These are phyloP conservation scores for Aphanomyces astaci DNA, from an alignment of 352 stramenopile species.

Conservation along the genomic window DNA sequence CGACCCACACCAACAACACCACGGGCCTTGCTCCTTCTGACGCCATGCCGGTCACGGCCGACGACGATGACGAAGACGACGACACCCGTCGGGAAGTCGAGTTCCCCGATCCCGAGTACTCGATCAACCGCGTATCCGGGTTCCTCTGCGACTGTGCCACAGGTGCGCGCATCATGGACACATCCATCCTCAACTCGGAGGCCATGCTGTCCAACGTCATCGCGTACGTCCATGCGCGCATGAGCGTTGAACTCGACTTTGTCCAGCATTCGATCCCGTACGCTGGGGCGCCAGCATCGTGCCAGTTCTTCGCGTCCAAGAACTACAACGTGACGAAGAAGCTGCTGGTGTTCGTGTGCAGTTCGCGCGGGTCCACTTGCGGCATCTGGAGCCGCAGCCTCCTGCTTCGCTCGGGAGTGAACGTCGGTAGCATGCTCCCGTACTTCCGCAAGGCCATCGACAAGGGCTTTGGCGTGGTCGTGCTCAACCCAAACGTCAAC, in stretches of 20 bases:
- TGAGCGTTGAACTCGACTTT: conserved; percentile 75
- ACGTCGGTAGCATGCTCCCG: conserved; percentile 84
- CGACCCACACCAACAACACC: background rate
- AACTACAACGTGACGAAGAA: conserved; percentile 71
- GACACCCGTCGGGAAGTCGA: background rate
- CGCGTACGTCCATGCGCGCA: conserved; percentile 61
- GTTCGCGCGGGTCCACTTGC: conserved; percentile 60
- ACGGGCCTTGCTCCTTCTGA: background rate
- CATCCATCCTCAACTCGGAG: conserved; percentile 65
- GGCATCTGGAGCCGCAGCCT: conserved; percentile 85
- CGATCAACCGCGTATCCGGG: conserved; percentile 16
- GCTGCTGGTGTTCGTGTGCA: conserved; percentile 77
- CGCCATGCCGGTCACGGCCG: background rate
- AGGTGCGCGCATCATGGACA: conserved; percentile 48
- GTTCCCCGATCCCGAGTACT: conserved; percentile 6
- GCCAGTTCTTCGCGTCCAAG: conserved; percentile 64
- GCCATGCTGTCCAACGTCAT: conserved; percentile 62
- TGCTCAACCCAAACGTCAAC: conserved; percentile 90
- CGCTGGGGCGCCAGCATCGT: conserved; percentile 30
- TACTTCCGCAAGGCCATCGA: conserved; percentile 72
- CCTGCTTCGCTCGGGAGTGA: conserved; percentile 74
- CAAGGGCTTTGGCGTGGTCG: conserved; percentile 72
- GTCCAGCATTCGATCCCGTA: conserved; percentile 70
- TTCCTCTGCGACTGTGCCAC: conserved; percentile 40
- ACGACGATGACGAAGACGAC: background rate